A percentile compares a stretch with the other conserved stretches of the same genome.
phyloP scores from a whole-genome alignment of 805 yeast genomes.

The Saccharomyces mikatae region DNA sequence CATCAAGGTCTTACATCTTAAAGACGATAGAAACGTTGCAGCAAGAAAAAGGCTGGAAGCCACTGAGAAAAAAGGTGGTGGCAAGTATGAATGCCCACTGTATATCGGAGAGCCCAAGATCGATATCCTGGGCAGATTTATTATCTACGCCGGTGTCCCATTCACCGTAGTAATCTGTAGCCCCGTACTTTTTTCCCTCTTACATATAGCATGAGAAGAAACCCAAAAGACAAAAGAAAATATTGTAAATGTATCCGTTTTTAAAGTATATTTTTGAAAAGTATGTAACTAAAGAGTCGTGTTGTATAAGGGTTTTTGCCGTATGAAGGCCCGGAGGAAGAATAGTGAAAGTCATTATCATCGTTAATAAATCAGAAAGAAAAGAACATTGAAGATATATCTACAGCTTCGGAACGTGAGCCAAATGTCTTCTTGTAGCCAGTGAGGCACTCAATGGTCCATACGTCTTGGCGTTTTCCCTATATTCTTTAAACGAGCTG shows the following conservation, averaged over 20 bases:
- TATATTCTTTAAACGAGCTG: conserved; percentile 31
- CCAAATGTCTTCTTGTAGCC: conserved; percentile 17
- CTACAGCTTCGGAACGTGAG: not conserved
- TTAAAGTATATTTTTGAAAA: not conserved
- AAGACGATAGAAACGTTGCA: conserved; percentile 23
- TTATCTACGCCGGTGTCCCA: conserved; percentile 79
- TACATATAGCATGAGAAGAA: not conserved
- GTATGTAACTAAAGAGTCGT: not conserved
- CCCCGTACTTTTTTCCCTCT: conserved; percentile 12
- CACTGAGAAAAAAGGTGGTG: conserved; percentile 21
- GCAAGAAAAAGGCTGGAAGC: conserved; percentile 17
- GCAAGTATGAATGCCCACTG: conserved; percentile 33
- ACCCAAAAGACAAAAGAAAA: not conserved
- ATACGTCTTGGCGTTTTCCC: conserved; percentile 33
- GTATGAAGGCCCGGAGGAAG: not conserved
- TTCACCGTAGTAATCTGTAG: conserved; percentile 38
- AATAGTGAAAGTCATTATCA: not conserved
- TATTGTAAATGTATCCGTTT: not conserved
- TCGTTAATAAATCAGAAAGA: not conserved
- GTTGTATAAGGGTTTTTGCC: not conserved
- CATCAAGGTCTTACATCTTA: conserved; percentile 9
- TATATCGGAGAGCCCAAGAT: conserved; percentile 59
- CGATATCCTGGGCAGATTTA: conserved; percentile 66
- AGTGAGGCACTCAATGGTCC: conserved; percentile 31
- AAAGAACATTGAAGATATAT: not conserved